phyloP scores from a whole-genome alignment of 495 filamentous ascomycete species.

The Penicillium chermesinum region DNA sequence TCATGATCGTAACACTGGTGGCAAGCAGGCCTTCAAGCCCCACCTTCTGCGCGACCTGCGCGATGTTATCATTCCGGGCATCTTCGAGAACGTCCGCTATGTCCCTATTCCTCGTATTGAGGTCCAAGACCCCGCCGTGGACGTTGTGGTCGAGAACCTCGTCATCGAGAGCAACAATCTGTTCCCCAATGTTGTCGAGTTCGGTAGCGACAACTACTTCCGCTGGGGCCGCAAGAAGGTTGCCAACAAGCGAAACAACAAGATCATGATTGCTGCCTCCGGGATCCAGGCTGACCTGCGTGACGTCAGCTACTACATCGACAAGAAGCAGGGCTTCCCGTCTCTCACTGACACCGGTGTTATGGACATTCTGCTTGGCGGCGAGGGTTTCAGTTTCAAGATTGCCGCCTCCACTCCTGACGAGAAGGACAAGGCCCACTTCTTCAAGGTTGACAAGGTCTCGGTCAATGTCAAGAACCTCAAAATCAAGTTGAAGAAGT shows the following conservation, averaged over 20 bases:
- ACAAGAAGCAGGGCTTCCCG: constrained; percentile 94
- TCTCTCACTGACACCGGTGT: constrained; percentile 83
- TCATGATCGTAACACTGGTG: constrained; percentile 78
- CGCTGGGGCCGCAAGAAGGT: constrained; percentile 86
- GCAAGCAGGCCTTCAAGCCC: constrained; percentile 85
- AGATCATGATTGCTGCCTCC: constrained; percentile 72
- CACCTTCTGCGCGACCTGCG: constrained; percentile 85
- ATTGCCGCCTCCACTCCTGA: constrained; percentile 81
- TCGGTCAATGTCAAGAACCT: constrained; percentile 79
- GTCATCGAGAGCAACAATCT: constrained; percentile 95
- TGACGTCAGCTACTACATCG: constrained; percentile 93
- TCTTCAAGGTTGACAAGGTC: constrained; percentile 92
- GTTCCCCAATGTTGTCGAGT: constrained; percentile 89
- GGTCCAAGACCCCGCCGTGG: constrained; percentile 77
- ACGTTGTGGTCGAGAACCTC: constrained; percentile 89
- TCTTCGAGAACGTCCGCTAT: constrained; percentile 86
- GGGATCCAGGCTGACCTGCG: constrained; percentile 64
- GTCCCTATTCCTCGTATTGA: constrained; percentile 93
- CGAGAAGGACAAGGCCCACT: constrained; percentile 67
- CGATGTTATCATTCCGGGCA: constrained; percentile 76
- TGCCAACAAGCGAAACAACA: constrained; percentile 74
- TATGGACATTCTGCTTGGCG: constrained; percentile 84
- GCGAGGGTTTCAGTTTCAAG: constrained; percentile 86
- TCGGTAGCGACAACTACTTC: constrained; percentile 91
- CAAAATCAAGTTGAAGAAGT: constrained; percentile 86